Evolutionary conservation across 352 stramenopile species (phyloP).

Genomic region (Aphanomyces invadans): DNA sequence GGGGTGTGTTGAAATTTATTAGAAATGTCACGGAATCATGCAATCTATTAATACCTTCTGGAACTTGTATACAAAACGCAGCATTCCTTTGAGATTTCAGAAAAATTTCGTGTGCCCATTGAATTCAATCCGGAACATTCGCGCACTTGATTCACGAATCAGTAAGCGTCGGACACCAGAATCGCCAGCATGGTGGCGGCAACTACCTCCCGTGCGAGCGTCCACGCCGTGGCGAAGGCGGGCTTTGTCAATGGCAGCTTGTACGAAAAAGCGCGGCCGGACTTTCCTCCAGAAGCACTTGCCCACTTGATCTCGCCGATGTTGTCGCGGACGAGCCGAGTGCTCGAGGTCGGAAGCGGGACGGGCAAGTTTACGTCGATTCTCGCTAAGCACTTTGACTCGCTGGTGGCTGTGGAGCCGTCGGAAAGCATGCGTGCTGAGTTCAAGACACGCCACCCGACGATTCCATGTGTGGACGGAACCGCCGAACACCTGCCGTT

Average conservation of each 20-base stretch:
- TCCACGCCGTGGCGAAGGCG: constrained; percentile 15
- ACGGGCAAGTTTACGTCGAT: constrained; percentile 25
- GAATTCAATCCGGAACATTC: too few relatives aligned
- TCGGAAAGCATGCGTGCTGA: constrained; percentile 11
- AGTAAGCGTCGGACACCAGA: too few relatives aligned
- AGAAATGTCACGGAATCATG: too few relatives aligned
- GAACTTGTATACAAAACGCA: too few relatives aligned
- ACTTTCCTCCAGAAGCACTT: constrained; percentile 9
- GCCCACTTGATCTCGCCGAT: not conserved
- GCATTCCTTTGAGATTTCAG: too few relatives aligned
- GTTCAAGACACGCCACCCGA: constrained; percentile 1
- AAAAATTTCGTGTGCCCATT: too few relatives aligned
- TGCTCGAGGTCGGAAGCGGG: constrained; percentile 22
- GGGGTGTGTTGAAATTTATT: too few relatives aligned
- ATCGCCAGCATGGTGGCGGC: not conserved
- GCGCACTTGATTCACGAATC: not conserved
- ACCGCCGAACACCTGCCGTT: constrained; percentile 11
- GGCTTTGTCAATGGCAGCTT: constrained; percentile 17
- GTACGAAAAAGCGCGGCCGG: constrained; percentile 22
- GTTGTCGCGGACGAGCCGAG: not conserved
- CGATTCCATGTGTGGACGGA: constrained; percentile 20
- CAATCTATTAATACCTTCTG: too few relatives aligned
- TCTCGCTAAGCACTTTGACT: constrained; percentile 1
- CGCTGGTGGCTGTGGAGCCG: constrained; percentile 16
- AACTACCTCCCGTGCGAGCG: not conserved